Evolutionary conservation across 1,139 yeast species (phyloP), one percentile per base, ranked within the genome.

Genomic region (Kodamaea arcana): DNA sequence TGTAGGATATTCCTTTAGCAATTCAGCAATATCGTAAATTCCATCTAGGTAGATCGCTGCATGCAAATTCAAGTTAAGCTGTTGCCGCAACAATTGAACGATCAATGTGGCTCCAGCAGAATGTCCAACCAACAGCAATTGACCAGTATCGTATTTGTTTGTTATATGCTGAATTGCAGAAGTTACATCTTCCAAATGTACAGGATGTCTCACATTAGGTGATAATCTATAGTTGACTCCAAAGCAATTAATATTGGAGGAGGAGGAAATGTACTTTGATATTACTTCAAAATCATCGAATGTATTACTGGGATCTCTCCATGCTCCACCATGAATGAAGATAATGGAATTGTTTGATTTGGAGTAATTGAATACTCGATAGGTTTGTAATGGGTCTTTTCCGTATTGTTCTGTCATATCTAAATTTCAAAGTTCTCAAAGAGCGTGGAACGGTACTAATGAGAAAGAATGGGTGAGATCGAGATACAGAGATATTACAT

Each of bases 321-420:
- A 87, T 0, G 92, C 95, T 0, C 96, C 96, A 0, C 95, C 95
- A 54, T 87, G 95, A 25, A 87, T 71, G 44, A 77, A 79, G 1
- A 86, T 59, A 3, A 69, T 48, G 2, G 58, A 39, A n/a, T 37
- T 33, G 29, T 42, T 45, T 12, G 22, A 9, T 11, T 27, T 22
- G 12, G 36, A 20, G 30, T 42, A 34, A 18, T 39, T 37, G 40
- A 47, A 51, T 4, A 46, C 35, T 27, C 42, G 45, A 31, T 48
- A 26, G 11, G 30, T 32, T 26, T 55, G 60, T 12, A 54, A 50
- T 3, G 42, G 45, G 34, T 53, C 45, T 1, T 30, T 24, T 3
- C 60, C 60, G 37, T 54, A 54, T 4, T 29, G 26, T 24, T 24
- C 26, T 8, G 26, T n/a, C 26, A 24, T 27, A 14, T n/a, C 20